Percentiles rank a stretch among this genome's conserved stretches.
Evolutionary conservation across 768 basidiomycete genomes (phyloP).

Genomic region (Macrocybe gigantea): DNA sequence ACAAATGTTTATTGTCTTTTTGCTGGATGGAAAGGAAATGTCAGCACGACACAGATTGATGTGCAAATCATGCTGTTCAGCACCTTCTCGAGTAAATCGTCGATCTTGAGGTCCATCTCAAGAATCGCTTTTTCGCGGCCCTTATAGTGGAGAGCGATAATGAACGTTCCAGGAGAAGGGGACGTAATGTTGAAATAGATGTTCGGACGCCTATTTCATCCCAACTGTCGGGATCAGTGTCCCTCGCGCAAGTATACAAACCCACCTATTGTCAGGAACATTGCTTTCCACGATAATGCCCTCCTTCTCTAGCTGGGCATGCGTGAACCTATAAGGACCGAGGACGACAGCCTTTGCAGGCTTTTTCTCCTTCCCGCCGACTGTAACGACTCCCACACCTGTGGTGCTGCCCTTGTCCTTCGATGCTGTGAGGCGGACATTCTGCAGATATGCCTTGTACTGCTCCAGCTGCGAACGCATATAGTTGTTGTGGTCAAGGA

Average conservation of each 20-base stretch:
- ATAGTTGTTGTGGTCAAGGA: conserved; percentile 98
- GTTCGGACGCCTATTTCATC: conserved; percentile 71
- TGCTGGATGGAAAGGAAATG: conserved; percentile 48
- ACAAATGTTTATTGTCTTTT: conserved; percentile 96
- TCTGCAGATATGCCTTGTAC: conserved; percentile 99
- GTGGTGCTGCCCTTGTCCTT: conserved; percentile 86
- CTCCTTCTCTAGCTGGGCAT: conserved; percentile 97
- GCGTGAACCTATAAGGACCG: conserved; percentile 96
- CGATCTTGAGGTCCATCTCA: conserved; percentile 99
- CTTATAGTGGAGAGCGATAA: conserved; percentile 98
- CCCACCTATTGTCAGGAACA: conserved; percentile 94
- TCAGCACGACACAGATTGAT: neutral
- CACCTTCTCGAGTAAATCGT: conserved; percentile 96
- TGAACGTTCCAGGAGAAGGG: conserved; percentile 96
- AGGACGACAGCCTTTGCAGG: conserved; percentile 77
- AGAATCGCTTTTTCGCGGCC: conserved; percentile 98
- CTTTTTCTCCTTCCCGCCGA: conserved; percentile 98
- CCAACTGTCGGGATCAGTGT: neutral
- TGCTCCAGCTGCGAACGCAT: conserved; percentile 94
- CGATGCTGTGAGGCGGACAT: conserved; percentile 84
- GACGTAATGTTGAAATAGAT: conserved; percentile 99
- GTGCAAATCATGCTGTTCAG: conserved; percentile 8
- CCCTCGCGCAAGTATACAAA: neutral
- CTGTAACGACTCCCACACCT: conserved; percentile 90
- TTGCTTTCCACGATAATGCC: conserved; percentile 99